A percentile compares a stretch with the other conserved stretches of the same genome.
Evolutionary conservation across 192 early-diverging fungal species (phyloP).

Genomic region (Pecoramyces ruminantium): DNA sequence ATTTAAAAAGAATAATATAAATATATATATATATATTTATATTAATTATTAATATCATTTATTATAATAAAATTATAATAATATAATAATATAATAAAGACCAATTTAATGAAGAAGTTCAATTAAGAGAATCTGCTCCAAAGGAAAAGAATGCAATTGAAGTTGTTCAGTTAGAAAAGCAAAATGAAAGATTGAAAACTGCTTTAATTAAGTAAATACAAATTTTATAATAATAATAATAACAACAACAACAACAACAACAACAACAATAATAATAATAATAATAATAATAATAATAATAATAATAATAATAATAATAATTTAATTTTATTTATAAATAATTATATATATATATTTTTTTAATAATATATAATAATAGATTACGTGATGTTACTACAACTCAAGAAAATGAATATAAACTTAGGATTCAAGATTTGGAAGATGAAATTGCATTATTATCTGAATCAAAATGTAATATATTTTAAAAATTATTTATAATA

Average conservation of each 20-base stretch:
- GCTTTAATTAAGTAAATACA: constrained; percentile 50
- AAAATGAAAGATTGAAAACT: constrained; percentile 77
- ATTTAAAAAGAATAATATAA: background rate
- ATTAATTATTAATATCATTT: too few relatives aligned
- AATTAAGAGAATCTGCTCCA: background rate
- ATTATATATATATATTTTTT: too few relatives aligned
- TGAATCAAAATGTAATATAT: constrained; percentile 29
- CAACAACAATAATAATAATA: too few relatives aligned
- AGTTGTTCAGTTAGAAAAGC: constrained; percentile 48
- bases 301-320: too few relatives aligned
- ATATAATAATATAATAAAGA: background rate
- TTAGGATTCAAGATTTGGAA: constrained; percentile 48
- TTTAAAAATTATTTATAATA: background rate
- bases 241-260: too few relatives aligned
- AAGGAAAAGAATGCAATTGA: constrained; percentile 18
- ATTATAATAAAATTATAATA: too few relatives aligned
- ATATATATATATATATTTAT: too few relatives aligned
- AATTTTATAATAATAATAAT: too few relatives aligned
- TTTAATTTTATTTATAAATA: too few relatives aligned
- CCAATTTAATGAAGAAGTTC: constrained; percentile 7
- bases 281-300: too few relatives aligned
- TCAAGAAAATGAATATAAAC: constrained; percentile 45
- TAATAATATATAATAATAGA: background rate
- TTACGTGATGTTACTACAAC: constrained; percentile 63
- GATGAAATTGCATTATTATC: constrained; percentile 39